phyloP scores from a whole-genome alignment of 257 asterid genomes.

The Solanum sitiens region DNA sequence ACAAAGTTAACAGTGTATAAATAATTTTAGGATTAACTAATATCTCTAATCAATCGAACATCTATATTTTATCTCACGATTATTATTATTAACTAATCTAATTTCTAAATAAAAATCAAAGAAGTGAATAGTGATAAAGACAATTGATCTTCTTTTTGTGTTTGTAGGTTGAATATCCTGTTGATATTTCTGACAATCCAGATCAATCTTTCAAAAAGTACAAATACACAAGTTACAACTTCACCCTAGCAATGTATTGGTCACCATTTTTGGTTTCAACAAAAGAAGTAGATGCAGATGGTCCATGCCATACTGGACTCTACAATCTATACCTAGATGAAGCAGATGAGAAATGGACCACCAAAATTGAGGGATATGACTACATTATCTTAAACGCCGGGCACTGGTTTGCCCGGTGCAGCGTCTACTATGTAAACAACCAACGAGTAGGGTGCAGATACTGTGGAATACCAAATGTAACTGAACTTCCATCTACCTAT shows the following conservation, averaged over 20 bases:
- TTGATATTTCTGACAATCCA: slow-evolving; percentile 28
- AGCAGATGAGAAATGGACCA: slow-evolving; percentile 42
- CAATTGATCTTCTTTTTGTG: background rate
- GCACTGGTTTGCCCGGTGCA: slow-evolving; percentile 43
- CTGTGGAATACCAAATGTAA: background rate
- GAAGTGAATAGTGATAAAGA: background rate
- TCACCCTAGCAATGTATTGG: slow-evolving; percentile 44
- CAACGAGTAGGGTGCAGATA: slow-evolving; percentile 8
- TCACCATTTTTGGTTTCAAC: slow-evolving; percentile 39
- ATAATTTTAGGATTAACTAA: background rate
- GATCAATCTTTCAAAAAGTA: slow-evolving; percentile 38
- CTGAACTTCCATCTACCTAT: background rate
- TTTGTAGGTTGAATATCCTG: slow-evolving; percentile 46
- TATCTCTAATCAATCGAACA: background rate
- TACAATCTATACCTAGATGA: slow-evolving; percentile 54
- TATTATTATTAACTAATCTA: background rate
- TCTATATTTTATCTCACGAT: background rate
- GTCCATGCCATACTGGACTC: slow-evolving; percentile 24
- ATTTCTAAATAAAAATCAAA: background rate
- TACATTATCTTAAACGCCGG: slow-evolving; percentile 52
- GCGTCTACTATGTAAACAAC: slow-evolving; percentile 4
- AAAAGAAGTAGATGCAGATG: slow-evolving; percentile 19
- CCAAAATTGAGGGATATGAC: slow-evolving; percentile 31
- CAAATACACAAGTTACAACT: slow-evolving; percentile 34
- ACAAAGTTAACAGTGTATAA: background rate